These are phyloP conservation scores for Somion occarium DNA, from an alignment of 1,284 basidiomycete species.

Conservation along the genomic window DNA sequence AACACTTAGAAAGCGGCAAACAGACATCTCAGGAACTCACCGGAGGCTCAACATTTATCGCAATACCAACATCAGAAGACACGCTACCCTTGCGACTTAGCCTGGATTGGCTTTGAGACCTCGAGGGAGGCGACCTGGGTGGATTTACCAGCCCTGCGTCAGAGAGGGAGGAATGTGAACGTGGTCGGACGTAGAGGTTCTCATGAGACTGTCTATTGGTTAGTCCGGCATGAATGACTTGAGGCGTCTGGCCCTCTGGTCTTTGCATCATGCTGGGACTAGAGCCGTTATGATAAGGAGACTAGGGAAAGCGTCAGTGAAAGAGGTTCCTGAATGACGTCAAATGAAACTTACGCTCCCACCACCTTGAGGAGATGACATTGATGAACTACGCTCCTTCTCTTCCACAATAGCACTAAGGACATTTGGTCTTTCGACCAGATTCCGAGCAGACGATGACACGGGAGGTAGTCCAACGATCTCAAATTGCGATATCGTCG, in stretches of 20 bases:
- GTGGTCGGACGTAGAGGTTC: conserved; percentile 18
- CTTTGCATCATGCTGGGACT: conserved; percentile 9
- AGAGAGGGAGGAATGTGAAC: conserved; percentile 16
- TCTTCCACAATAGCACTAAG: conserved; percentile 28
- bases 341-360: conserved; percentile 8
- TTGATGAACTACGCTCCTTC: conserved; percentile 22
- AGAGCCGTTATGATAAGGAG: conserved; percentile 14
- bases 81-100: conserved; percentile 14
- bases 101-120: conserved; percentile 12
- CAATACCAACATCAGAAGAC: conserved; percentile 18
- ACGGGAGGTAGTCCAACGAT: conserved; percentile 35
- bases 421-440: conserved; percentile 17
- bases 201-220: conserved; percentile 4
- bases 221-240: conserved; percentile 4
- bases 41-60: conserved; percentile 23
- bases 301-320: conserved; percentile 9
- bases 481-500: conserved; percentile 44
- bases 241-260: conserved; percentile 4
- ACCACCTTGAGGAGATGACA: conserved; percentile 17
- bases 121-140: conserved; percentile 8
- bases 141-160: conserved; percentile 6
- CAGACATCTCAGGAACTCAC: conserved; percentile 13
- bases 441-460: conserved; percentile 12
- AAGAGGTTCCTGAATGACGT: not conserved
- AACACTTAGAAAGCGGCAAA: too few relatives aligned